phyloP scores from a whole-genome alignment of 768 basidiomycete genomes.

The Trametes cingulata region DNA sequence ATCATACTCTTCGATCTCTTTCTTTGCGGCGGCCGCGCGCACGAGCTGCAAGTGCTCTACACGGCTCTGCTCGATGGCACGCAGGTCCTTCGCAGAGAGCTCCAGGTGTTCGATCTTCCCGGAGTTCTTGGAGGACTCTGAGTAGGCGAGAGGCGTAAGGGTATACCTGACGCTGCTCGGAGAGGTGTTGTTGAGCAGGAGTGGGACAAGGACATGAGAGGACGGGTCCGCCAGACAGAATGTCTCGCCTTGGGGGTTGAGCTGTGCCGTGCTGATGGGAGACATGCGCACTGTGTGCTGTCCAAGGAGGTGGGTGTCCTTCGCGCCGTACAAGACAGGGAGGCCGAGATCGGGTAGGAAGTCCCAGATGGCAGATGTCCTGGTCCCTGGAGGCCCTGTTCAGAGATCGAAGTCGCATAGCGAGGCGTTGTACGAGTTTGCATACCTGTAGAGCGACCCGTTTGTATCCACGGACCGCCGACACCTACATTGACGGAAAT shows the following conservation, averaged over 20 bases:
- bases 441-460: slow-evolving; percentile 36
- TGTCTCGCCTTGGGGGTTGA: slow-evolving; percentile 74
- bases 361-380: slow-evolving; percentile 48
- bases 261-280: slow-evolving; percentile 88
- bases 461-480: slow-evolving; percentile 29
- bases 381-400: slow-evolving; percentile 18
- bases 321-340: slow-evolving; percentile 45
- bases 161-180: slow-evolving; percentile 72
- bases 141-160: slow-evolving; percentile 61
- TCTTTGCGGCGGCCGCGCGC: slow-evolving; percentile 37
- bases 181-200: slow-evolving; percentile 90
- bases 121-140: slow-evolving; percentile 36
- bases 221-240: slow-evolving; percentile 68
- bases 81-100: slow-evolving; percentile 63
- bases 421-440: background rate
- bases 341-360: slow-evolving; percentile 52
- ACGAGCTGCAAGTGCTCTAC: slow-evolving; percentile 50
- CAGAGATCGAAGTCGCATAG: slow-evolving; percentile 9
- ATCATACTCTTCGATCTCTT: slow-evolving; percentile 54
- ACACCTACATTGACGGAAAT: slow-evolving; percentile 57
- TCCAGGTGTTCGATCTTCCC: slow-evolving; percentile 56
- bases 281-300: slow-evolving; percentile 92
- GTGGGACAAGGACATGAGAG: slow-evolving; percentile 67
- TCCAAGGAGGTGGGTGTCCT: slow-evolving; percentile 70
- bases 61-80: slow-evolving; percentile 61